Evolutionary conservation across 208 protist genomes (phyloP).

Genomic region (Leishmania amazonensis): DNA sequence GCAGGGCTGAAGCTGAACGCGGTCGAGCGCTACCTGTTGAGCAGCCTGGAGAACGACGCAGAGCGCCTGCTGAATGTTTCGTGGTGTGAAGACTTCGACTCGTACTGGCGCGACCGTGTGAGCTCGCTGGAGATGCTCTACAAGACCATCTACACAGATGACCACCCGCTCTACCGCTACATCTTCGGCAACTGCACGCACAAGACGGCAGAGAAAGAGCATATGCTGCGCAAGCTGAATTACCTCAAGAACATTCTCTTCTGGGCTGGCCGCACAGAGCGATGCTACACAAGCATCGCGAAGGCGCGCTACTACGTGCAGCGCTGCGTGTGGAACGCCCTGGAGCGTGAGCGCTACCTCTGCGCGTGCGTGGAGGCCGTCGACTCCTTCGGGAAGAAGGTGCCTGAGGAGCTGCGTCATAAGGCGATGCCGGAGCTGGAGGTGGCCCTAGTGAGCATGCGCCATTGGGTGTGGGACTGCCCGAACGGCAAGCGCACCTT

Average conservation of each 20-base stretch:
- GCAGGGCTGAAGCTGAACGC: constrained; percentile 52
- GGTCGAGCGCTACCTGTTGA: constrained; percentile 83
- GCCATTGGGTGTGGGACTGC: constrained; percentile 91
- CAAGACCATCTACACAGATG: constrained; percentile 64
- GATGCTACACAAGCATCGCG: constrained; percentile 76
- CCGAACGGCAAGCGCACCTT: constrained; percentile 90
- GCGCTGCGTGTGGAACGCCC: constrained; percentile 84
- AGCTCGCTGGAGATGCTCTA: constrained; percentile 74
- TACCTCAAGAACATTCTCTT: constrained; percentile 82
- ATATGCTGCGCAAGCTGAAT: constrained; percentile 84
- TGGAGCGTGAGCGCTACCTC: constrained; percentile 90
- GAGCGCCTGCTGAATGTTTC: constrained; percentile 71
- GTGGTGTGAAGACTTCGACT: constrained; percentile 91
- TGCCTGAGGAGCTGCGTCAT: constrained; percentile 75
- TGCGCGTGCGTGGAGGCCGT: constrained; percentile 82
- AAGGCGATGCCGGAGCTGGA: constrained; percentile 87
- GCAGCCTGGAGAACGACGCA: constrained; percentile 84
- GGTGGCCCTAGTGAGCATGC: constrained; percentile 77
- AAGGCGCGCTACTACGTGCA: constrained; percentile 85
- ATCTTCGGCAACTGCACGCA: constrained; percentile 78
- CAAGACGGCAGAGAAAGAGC: constrained; percentile 62
- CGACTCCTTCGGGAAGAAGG: constrained; percentile 71
- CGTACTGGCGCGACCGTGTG: constrained; percentile 89
- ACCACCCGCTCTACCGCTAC: constrained; percentile 63
- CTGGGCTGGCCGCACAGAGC: constrained; percentile 77